Base-by-base conservation (phyloP, 805 yeast species). In the Middelhovenomyces tepae region DNA sequence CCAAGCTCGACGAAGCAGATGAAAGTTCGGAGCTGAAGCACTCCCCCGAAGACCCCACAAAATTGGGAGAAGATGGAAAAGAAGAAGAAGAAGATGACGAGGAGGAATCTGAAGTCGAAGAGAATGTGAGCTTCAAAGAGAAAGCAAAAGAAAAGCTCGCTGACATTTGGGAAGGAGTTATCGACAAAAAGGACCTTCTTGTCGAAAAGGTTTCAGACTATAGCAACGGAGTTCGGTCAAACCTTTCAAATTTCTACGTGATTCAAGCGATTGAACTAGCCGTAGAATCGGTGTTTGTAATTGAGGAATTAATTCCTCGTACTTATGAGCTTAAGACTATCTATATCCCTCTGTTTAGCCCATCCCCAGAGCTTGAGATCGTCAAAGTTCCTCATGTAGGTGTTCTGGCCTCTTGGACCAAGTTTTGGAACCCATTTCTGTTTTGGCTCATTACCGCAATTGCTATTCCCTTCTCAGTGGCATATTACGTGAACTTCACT, bases 401-500 rank as follows among this genome's bases (percentile, higher is more conserved):
- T 16, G 17, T 29, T 8, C 37, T 37, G 22, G 16, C 21, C 11
- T 27, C 28, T 17, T 44, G 34, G 28, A 20, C 30, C 16, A 29
- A 35, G 4, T 38, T 48, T 33, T 53, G 53, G 55, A 19, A 31
- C 28, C 56, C 60, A 2, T 15, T 54, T 17, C 22, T 42, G 7
- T 34, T 46, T 14, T 56, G 55, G 55, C 27, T 34, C 16, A 26
- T 23, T 2, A 37, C 43, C 5, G 34, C 48, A 17, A 35, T 56
- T 13, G 32, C 29, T 11, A 22, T 51, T 7, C 64, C 65, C 10
- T 34, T 54, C 34, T 23, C 47, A 5, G 34, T 40, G 10, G 37
- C 60, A 8, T 50, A 40, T 36, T 47, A 49, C 22, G 31, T 58
- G 40, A 60, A 59, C 41, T 60, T 58, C 46, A 48, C 60, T 17